Evolutionary conservation across 352 stramenopile genomes (phyloP).

Genomic region (Halophytophthora polymorphica): DNA sequence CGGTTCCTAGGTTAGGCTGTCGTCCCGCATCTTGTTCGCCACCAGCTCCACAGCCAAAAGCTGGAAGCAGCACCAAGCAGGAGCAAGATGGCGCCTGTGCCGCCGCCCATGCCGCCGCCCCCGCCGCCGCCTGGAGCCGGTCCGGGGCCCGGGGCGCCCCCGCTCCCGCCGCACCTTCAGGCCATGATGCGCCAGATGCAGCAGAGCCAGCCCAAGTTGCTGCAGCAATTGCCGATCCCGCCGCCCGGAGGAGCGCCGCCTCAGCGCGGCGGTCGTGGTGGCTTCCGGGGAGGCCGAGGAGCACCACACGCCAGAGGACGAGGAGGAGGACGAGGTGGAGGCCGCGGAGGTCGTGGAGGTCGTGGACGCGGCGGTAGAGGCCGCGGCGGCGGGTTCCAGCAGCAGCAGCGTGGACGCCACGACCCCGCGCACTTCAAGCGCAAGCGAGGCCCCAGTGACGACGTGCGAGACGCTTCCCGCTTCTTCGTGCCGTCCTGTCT

Average conservation of each 20-base stretch:
- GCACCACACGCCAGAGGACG: neutral
- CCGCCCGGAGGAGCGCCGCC: constrained; percentile 1
- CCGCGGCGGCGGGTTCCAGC: constrained; percentile 21
- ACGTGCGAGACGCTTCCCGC: constrained; percentile 34
- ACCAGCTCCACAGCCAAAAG: neutral
- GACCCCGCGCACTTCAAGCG: constrained; percentile 36
- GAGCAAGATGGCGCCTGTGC: constrained; percentile 10
- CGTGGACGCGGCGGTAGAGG: constrained; percentile 15
- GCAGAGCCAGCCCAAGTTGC: constrained; percentile 35
- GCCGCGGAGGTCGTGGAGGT: constrained; percentile 14
- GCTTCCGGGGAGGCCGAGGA: constrained; percentile 3
- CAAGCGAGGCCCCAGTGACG: constrained; percentile 41
- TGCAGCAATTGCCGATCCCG: constrained; percentile 14
- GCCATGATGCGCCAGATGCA: constrained; percentile 57
- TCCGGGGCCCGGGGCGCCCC: constrained; percentile 1
- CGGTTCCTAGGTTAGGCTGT: neutral
- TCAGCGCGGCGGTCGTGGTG: constrained; percentile 16
- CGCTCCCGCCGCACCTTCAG: constrained; percentile 48
- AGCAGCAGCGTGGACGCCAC: constrained; percentile 17
- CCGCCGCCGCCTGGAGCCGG: constrained; percentile 4
- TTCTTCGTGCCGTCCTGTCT: constrained; percentile 72
- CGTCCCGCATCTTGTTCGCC: neutral
- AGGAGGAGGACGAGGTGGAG: constrained; percentile 11
- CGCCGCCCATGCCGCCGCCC: constrained; percentile 14
- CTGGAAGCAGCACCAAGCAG: neutral